Percentiles rank a stretch among this genome's conserved stretches.
phyloP scores from a whole-genome alignment of 2,329 filamentous ascomycete genomes.

The Paraconiothyrium sp. region DNA sequence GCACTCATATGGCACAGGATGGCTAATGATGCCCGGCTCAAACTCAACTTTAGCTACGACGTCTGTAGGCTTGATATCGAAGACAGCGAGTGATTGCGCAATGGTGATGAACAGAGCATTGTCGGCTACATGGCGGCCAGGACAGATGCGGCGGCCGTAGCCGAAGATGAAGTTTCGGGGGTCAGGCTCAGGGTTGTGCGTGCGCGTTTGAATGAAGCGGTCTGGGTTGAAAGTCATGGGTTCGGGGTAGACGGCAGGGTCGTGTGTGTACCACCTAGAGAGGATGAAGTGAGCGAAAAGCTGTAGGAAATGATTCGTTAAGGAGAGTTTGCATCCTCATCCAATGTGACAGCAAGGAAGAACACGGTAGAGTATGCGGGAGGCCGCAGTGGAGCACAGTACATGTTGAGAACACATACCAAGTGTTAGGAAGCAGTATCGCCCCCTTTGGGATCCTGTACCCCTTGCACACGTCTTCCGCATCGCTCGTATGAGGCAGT shows the following conservation, averaged over 20 bases:
- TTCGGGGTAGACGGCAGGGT: constrained; percentile 49
- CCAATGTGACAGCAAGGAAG: no score
- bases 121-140: constrained; percentile 54
- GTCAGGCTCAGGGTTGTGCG: constrained; percentile 50
- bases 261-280: constrained; percentile 55
- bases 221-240: constrained; percentile 57
- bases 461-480: constrained; percentile 51
- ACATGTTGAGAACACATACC: constrained; percentile 35
- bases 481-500: constrained; percentile 40
- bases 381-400: not conserved
- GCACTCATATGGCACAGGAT: constrained; percentile 47
- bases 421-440: constrained; percentile 50
- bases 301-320: not conserved
- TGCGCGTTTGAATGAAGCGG: constrained; percentile 50
- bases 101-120: constrained; percentile 54
- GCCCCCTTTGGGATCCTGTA: constrained; percentile 56
- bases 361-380: no score
- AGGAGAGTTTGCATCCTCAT: no score
- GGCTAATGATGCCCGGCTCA: constrained; percentile 44
- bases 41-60: constrained; percentile 50
- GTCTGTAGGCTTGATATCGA: constrained; percentile 54
- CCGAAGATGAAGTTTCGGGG: constrained; percentile 51
- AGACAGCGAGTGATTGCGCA: constrained; percentile 58
- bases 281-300: not conserved
- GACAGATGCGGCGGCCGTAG: constrained; percentile 56